A percentile compares a stretch with the other conserved stretches of the same genome.
Evolutionary conservation across 306 rosid species (phyloP).

Genomic region (Canavalia ensiformis): DNA sequence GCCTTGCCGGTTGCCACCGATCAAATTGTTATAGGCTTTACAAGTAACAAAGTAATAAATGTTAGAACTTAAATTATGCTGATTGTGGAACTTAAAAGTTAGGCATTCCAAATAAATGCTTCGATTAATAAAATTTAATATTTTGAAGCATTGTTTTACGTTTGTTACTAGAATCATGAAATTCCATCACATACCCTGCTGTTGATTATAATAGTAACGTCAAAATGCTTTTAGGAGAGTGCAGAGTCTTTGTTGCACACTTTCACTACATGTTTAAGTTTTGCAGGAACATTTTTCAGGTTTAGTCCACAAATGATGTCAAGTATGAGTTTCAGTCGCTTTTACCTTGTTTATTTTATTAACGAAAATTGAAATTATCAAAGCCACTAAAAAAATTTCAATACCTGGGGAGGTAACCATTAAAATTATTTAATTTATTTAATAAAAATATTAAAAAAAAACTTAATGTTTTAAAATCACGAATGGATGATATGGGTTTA

Average conservation of each 20-base stretch:
- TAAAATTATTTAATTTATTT: no score
- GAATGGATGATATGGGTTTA: no score
- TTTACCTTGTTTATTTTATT: no score
- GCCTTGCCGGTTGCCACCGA: not conserved
- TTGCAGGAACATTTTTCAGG: not conserved
- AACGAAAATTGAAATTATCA: no score
- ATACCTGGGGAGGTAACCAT: no score
- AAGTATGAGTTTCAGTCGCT: not conserved
- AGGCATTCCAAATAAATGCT: slow-evolving; percentile 1
- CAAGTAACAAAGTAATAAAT: not conserved
- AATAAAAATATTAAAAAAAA: no score
- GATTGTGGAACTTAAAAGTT: not conserved
- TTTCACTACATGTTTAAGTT: not conserved
- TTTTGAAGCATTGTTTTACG: not conserved
- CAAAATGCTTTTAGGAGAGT: not conserved
- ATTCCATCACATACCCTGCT: no score
- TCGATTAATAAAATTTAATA: not conserved
- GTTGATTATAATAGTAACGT: not conserved
- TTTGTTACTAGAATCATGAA: no score
- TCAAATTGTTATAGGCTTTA: not conserved
- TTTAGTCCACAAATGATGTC: not conserved
- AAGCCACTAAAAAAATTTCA: no score
- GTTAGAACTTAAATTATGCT: not conserved
- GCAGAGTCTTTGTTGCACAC: not conserved
- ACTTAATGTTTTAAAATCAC: no score